Conservation (phyloP, 2,329 filamentous ascomycete species). For the Aphanoascus verrucosus region DNA sequence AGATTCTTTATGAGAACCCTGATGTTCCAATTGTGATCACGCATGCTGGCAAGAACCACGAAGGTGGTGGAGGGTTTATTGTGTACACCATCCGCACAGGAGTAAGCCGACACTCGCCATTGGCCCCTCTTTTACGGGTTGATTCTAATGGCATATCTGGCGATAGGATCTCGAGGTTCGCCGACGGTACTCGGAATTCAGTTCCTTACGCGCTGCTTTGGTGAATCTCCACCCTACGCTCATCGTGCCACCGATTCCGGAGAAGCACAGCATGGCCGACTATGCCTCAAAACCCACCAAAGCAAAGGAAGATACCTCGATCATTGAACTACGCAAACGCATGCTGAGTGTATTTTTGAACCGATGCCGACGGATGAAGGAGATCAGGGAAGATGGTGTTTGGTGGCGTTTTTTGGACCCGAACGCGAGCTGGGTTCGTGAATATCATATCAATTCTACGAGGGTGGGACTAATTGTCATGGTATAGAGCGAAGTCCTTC, state of each 20-base stretch:
- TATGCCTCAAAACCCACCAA: conserved; percentile 97
- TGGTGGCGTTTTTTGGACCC: conserved; percentile 98
- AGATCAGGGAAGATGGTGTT: conserved; percentile 82
- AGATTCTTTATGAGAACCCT: conserved; percentile 92
- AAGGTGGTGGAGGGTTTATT: conserved; percentile 86
- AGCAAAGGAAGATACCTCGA: conserved; percentile 92
- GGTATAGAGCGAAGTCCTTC: conserved; percentile 75
- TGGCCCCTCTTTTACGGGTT: not conserved
- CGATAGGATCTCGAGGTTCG: conserved; percentile 83
- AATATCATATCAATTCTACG: not conserved
- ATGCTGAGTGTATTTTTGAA: conserved; percentile 96
- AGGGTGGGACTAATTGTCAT: not conserved
- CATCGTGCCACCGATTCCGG: conserved; percentile 91
- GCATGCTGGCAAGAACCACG: conserved; percentile 87
- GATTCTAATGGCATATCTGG: conserved; percentile 7
- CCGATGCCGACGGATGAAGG: conserved; percentile 82
- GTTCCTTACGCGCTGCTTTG: conserved; percentile 76
- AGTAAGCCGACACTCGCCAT: conserved; percentile 43
- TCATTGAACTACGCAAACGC: conserved; percentile 90
- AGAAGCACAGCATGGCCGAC: conserved; percentile 98
- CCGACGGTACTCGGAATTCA: conserved; percentile 91
- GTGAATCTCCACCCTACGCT: conserved; percentile 88
- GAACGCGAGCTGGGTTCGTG: conserved; percentile 83
- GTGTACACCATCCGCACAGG: conserved; percentile 95
- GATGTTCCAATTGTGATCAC: conserved; percentile 83